phyloP scores from a whole-genome alignment of 495 filamentous ascomycete species.

The Penicillium salamii region DNA sequence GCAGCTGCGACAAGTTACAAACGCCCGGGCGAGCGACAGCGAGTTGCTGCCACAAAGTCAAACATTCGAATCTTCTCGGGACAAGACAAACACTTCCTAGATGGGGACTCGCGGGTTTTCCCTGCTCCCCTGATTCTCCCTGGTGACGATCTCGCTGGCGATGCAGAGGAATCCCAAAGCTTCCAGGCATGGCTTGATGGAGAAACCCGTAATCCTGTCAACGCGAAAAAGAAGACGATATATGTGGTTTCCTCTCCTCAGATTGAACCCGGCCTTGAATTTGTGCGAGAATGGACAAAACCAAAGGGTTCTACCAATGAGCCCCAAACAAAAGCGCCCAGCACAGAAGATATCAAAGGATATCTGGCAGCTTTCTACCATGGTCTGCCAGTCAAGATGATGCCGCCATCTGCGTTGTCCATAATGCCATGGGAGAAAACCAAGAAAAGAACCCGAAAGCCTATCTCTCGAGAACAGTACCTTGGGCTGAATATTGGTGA shows the following conservation, averaged over 20 bases:
- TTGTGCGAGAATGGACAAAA: slow-evolving; percentile 21
- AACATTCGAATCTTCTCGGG: not conserved
- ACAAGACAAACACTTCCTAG: not conserved
- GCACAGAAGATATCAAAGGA: slow-evolving; percentile 35
- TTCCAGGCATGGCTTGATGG: slow-evolving; percentile 51
- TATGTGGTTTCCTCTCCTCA: slow-evolving; percentile 51
- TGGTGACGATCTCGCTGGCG: slow-evolving; percentile 53
- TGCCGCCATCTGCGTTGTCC: slow-evolving; percentile 27
- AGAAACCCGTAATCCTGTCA: slow-evolving; percentile 54
- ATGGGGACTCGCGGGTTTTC: slow-evolving; percentile 31
- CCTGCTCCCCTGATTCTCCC: slow-evolving; percentile 61
- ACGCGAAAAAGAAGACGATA: slow-evolving; percentile 43
- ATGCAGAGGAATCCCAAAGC: slow-evolving; percentile 57
- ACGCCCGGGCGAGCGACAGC: slow-evolving; percentile 3
- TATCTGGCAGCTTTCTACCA: slow-evolving; percentile 64
- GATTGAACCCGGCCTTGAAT: slow-evolving; percentile 28
- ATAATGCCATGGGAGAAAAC: slow-evolving; percentile 48
- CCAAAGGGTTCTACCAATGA: not conserved
- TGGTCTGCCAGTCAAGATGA: slow-evolving; percentile 48
- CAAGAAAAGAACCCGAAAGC: slow-evolving; percentile 11
- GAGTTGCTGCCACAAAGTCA: slow-evolving; percentile 10
- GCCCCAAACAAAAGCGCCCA: slow-evolving; percentile 5
- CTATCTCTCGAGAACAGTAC: slow-evolving; percentile 7
- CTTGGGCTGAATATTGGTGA: slow-evolving; percentile 42
- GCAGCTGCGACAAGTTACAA: slow-evolving; percentile 9